phyloP scores from a whole-genome alignment of 1,284 basidiomycete genomes.

The Irpex lacteus region DNA sequence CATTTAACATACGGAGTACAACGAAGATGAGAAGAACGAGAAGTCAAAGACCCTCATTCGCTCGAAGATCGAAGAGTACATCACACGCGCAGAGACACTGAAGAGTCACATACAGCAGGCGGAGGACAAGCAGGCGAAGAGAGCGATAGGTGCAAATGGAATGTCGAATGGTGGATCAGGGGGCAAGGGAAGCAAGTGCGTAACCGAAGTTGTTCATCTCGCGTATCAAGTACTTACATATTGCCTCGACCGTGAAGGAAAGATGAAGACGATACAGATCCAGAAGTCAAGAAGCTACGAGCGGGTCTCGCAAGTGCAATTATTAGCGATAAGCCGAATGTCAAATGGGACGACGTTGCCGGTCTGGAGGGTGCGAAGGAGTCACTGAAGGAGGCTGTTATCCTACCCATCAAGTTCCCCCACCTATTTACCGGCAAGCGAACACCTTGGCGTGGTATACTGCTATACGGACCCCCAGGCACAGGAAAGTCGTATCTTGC shows the following conservation, averaged over 20 bases:
- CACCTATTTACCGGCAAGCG: slow-evolving; percentile 98
- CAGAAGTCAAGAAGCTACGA: slow-evolving; percentile 94
- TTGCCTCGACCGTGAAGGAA: slow-evolving; percentile 38
- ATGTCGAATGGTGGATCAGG: slow-evolving; percentile 59
- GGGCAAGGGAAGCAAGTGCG: slow-evolving; percentile 67
- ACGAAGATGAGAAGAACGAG: slow-evolving; percentile 92
- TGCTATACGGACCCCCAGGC: slow-evolving; percentile 94
- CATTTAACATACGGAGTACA: neutral
- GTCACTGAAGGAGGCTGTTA: slow-evolving; percentile 96
- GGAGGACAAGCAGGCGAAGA: slow-evolving; percentile 70
- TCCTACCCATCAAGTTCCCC: slow-evolving; percentile 98
- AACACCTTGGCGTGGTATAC: slow-evolving; percentile 94
- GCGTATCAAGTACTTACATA: neutral
- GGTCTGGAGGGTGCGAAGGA: slow-evolving; percentile 95
- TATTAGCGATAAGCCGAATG: slow-evolving; percentile 91
- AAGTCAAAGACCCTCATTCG: slow-evolving; percentile 89
- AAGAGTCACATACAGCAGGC: slow-evolving; percentile 77
- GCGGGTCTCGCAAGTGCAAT: slow-evolving; percentile 89
- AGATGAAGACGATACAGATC: slow-evolving; percentile 80
- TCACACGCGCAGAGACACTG: slow-evolving; percentile 88
- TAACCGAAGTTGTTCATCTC: slow-evolving; percentile 16
- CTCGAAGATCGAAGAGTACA: slow-evolving; percentile 90
- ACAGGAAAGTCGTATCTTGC: slow-evolving; percentile 96
- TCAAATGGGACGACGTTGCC: slow-evolving; percentile 98
- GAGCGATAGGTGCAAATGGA: slow-evolving; percentile 80